Conservation (phyloP, 2,329 filamentous ascomycete genomes). For the Arthroderma sp. region DNA sequence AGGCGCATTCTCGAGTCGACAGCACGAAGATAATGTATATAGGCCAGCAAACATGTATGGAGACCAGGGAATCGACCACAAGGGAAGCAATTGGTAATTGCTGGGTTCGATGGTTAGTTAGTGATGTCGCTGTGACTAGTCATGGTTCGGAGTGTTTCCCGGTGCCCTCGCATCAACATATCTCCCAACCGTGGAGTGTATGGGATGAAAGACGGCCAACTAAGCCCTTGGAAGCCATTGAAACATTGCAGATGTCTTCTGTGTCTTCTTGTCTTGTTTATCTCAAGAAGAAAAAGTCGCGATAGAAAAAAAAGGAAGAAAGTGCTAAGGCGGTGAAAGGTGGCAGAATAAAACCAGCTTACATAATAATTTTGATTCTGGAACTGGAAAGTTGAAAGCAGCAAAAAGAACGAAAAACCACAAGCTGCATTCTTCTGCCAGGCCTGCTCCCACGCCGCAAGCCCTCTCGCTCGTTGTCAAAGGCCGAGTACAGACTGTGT, state of each 20-base stretch:
- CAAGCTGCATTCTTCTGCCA: neutral
- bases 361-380: neutral
- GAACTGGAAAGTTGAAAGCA: neutral
- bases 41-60: no score
- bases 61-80: neutral
- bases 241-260: neutral
- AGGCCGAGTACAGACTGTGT: neutral
- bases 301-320: neutral
- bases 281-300: neutral
- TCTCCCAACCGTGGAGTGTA: no score
- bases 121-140: neutral
- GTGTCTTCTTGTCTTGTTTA: neutral
- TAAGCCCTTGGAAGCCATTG: no score
- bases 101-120: neutral
- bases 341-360: neutral
- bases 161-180: neutral
- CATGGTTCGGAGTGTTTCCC: neutral
- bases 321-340: neutral
- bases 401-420: neutral
- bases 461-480: neutral
- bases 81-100: neutral
- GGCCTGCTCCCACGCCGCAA: neutral
- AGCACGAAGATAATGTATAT: no score
- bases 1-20: no score
- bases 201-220: no score